Conservation (phyloP, 164 flowering plant species). For the Brasenia schreberi region DNA sequence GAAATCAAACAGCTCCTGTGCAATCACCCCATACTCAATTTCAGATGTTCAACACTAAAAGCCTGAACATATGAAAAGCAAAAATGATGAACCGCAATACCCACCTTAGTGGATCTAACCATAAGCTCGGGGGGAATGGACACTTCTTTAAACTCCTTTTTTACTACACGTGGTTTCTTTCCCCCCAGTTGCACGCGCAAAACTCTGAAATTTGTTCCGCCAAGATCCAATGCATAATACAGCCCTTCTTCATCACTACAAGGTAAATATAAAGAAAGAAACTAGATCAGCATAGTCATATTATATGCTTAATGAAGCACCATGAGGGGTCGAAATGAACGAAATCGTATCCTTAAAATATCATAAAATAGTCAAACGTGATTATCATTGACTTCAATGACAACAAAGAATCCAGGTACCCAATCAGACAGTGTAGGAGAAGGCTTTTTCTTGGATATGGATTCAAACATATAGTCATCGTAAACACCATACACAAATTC, state of each 20-base stretch:
- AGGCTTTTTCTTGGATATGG: too few species aligned
- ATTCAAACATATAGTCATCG: too few species aligned
- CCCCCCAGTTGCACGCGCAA: conserved; percentile 83
- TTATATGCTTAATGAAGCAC: too few species aligned
- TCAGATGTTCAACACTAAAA: not conserved
- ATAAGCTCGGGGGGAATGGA: conserved; percentile 89
- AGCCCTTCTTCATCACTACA: conserved; percentile 74
- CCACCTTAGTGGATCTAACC: conserved; percentile 68
- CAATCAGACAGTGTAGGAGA: too few species aligned
- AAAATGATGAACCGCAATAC: conserved; percentile 9
- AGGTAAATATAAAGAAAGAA: not conserved
- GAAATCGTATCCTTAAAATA: too few species aligned
- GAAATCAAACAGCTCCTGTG: conserved; percentile 73
- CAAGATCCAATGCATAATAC: conserved; percentile 92
- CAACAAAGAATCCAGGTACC: too few species aligned
- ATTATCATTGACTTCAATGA: too few species aligned
- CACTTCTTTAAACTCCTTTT: conserved; percentile 76
- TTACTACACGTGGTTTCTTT: conserved; percentile 36
- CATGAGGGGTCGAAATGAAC: too few species aligned
- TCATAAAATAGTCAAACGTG: too few species aligned
- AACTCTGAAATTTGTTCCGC: conserved; percentile 97
- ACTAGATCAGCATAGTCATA: not conserved
- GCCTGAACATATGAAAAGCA: not conserved
- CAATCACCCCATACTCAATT: conserved; percentile 8
- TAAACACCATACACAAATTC: too few species aligned